Percentiles rank a stretch among this genome's conserved stretches.
Conservation (phyloP, 2,329 filamentous ascomycete species). For the Coniochaeta sp. region DNA sequence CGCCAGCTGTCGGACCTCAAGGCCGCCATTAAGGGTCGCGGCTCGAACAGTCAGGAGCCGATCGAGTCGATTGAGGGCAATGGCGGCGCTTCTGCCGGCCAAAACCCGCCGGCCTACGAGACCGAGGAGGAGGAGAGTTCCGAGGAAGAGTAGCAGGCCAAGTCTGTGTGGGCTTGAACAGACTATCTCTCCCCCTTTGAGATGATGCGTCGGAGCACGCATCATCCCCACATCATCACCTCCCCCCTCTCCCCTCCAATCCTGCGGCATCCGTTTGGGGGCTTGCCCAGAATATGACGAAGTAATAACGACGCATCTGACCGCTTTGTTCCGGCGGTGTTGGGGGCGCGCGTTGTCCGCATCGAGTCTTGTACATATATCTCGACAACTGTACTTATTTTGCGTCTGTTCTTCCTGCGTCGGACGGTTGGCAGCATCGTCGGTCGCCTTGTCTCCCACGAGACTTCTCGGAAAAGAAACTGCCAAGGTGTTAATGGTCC, state of each 20-base stretch:
- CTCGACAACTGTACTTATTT: background rate
- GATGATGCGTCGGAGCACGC: too few species aligned
- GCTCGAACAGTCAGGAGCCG: conserved; percentile 40
- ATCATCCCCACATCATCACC: too few species aligned
- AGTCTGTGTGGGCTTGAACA: background rate
- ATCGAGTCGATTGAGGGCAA: conserved; percentile 27
- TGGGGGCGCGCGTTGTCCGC: background rate
- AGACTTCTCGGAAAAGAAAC: background rate
- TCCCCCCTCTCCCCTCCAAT: background rate
- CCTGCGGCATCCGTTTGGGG: background rate
- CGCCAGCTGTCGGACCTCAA: conserved; percentile 54
- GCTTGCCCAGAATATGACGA: background rate
- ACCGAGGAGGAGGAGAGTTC: conserved; percentile 50
- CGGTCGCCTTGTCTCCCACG: background rate
- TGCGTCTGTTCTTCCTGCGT: background rate
- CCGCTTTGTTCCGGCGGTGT: background rate
- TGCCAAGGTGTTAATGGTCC: background rate
- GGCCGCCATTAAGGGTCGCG: conserved; percentile 36
- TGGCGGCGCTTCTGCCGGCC: conserved; percentile 12
- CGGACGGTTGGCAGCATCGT: background rate
- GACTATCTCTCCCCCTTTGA: background rate
- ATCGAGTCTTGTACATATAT: background rate
- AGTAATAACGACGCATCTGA: background rate
- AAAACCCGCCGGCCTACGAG: conserved; percentile 19
- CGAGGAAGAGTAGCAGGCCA: conserved; percentile 31